These are phyloP conservation scores for Cicer arietinum DNA, from an alignment of 306 rosid genomes.

Conservation along the genomic window DNA sequence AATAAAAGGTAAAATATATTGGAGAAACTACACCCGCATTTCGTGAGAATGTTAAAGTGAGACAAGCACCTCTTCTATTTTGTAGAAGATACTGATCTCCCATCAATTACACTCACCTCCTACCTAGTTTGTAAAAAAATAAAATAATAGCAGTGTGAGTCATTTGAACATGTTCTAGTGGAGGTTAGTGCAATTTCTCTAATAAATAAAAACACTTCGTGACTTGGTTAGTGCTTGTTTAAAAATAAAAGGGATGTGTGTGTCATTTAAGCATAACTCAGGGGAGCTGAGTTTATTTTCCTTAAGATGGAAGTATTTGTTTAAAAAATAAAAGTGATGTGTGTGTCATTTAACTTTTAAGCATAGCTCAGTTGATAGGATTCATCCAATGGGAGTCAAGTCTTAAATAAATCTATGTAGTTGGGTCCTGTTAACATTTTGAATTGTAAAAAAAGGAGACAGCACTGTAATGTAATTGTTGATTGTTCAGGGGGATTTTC, in stretches of 20 bases:
- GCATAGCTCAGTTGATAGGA: neutral
- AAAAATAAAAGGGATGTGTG: neutral
- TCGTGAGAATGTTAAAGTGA: too few species aligned
- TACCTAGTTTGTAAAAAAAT: neutral
- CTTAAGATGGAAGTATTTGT: neutral
- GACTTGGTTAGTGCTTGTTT: neutral
- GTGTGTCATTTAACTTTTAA: neutral
- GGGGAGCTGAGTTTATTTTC: neutral
- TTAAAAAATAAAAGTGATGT: neutral
- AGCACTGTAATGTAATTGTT: neutral
- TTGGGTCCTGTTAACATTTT: neutral
- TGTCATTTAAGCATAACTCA: neutral
- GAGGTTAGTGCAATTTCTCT: neutral
- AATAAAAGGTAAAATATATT: neutral
- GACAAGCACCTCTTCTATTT: too few species aligned
- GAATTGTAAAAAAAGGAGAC: neutral
- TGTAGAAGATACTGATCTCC: too few species aligned
- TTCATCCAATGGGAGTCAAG: neutral
- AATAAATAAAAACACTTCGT: neutral
- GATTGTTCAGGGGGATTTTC: conserved; percentile 11
- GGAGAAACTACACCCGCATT: neutral
- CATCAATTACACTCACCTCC: neutral
- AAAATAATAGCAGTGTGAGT: neutral
- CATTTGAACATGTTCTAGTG: neutral
- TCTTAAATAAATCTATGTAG: neutral